Evolutionary conservation across 495 filamentous ascomycete genomes (phyloP).

Genomic region (Neurospora intermedia): DNA sequence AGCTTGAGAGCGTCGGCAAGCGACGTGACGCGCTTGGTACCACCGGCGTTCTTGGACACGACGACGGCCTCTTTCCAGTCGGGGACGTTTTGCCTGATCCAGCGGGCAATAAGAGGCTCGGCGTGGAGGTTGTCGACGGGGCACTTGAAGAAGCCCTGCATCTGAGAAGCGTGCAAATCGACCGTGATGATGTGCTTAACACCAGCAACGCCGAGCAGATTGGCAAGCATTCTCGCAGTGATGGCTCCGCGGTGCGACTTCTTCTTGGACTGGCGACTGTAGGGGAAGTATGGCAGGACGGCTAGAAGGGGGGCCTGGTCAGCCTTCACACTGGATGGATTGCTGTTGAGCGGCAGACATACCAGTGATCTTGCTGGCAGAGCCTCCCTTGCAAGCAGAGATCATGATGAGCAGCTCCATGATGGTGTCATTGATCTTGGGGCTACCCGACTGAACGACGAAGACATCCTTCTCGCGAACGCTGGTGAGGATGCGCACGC

Average conservation of each 20-base stretch:
- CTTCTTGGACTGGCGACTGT: slow-evolving; percentile 98
- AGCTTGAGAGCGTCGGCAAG: slow-evolving; percentile 92
- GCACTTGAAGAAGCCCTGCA: slow-evolving; percentile 98
- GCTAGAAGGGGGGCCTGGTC: slow-evolving; percentile 40
- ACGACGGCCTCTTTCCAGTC: slow-evolving; percentile 88
- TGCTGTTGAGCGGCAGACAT: slow-evolving; percentile 21
- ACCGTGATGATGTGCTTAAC: slow-evolving; percentile 97
- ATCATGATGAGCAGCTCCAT: slow-evolving; percentile 99
- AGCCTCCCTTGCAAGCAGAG: slow-evolving; percentile 94
- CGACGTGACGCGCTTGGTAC: slow-evolving; percentile 94
- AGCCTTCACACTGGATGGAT: slow-evolving; percentile 4
- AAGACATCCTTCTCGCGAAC: slow-evolving; percentile 98
- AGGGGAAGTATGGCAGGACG: slow-evolving; percentile 97
- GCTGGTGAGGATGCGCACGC: slow-evolving; percentile 84
- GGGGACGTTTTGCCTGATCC: slow-evolving; percentile 80
- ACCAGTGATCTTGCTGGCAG: slow-evolving; percentile 96
- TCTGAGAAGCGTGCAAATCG: slow-evolving; percentile 92
- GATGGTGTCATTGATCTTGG: slow-evolving; percentile 94
- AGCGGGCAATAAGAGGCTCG: slow-evolving; percentile 89
- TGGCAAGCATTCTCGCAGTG: slow-evolving; percentile 92
- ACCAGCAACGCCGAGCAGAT: slow-evolving; percentile 83
- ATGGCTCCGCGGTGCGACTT: slow-evolving; percentile 95
- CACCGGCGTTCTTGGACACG: slow-evolving; percentile 95
- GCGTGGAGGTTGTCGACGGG: slow-evolving; percentile 97
- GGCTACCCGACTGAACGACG: slow-evolving; percentile 93